Conservation (phyloP, 768 basidiomycete species). For the Trametes villosa region DNA sequence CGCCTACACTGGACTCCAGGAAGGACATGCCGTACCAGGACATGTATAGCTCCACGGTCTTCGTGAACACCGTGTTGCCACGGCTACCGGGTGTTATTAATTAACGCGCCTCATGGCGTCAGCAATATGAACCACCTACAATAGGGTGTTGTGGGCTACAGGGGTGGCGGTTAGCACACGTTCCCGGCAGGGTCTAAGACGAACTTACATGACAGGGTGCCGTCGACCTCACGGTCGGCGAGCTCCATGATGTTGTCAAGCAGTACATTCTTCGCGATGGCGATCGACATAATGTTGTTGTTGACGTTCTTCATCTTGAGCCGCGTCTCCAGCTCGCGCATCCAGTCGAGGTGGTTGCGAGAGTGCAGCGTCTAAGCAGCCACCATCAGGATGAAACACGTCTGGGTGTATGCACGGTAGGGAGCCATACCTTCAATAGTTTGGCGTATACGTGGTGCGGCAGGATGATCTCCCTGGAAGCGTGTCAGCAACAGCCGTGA, state of each 20-base stretch:
- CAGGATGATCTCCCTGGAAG: constrained; percentile 73
- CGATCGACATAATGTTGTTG: constrained; percentile 66
- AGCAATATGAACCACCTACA: constrained; percentile 43
- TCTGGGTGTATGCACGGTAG: not conserved
- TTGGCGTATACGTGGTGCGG: constrained; percentile 64
- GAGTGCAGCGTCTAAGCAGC: constrained; percentile 51
- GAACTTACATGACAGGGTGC: constrained; percentile 62
- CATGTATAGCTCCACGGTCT: constrained; percentile 80
- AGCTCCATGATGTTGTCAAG: constrained; percentile 72
- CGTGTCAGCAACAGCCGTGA: not conserved
- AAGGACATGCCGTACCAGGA: constrained; percentile 80
- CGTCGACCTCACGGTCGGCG: constrained; percentile 72
- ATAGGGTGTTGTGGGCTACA: constrained; percentile 76
- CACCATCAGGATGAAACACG: not conserved
- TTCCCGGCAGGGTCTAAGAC: too few relatives aligned
- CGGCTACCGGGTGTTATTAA: constrained; percentile 44
- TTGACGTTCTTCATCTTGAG: constrained; percentile 68
- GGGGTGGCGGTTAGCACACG: not conserved
- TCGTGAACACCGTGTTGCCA: constrained; percentile 54
- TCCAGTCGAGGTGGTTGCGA: constrained; percentile 75
- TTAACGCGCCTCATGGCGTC: too few relatives aligned
- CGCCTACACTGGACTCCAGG: constrained; percentile 79
- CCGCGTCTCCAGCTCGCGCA: constrained; percentile 68
- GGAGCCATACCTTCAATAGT: constrained; percentile 55
- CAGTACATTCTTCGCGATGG: constrained; percentile 66